These are phyloP conservation scores for Phlebopus sp. DNA, from an alignment of 1,284 basidiomycete species.

Conservation along the genomic window DNA sequence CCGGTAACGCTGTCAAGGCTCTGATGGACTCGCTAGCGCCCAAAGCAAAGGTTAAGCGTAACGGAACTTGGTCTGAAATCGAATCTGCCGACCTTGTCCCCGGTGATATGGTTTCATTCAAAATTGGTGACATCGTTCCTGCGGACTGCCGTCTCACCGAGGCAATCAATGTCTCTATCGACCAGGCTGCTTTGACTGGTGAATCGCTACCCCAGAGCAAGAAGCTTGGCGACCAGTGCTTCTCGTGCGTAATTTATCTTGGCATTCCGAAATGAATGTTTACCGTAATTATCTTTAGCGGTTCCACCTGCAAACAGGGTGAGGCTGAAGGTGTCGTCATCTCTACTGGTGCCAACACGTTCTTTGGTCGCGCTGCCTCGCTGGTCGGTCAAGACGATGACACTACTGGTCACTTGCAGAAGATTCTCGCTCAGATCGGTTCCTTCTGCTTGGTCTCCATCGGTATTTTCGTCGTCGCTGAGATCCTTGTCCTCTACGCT, in stretches of 20 bases:
- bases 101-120: conserved; percentile 94
- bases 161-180: conserved; percentile 93
- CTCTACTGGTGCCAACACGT: conserved; percentile 93
- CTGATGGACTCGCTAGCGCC: conserved; percentile 99
- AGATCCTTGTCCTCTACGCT: conserved; percentile 87
- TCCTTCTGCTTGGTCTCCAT: conserved; percentile 94
- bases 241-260: conserved; percentile 65
- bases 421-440: conserved; percentile 95
- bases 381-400: conserved; percentile 96
- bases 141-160: conserved; percentile 95
- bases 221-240: conserved; percentile 92
- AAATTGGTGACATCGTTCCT: conserved; percentile 96
- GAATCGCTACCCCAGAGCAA: conserved; percentile 92
- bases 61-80: conserved; percentile 82
- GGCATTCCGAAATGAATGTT: background rate
- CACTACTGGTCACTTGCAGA: conserved; percentile 95
- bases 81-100: conserved; percentile 88
- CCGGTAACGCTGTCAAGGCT: conserved; percentile 98
- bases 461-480: conserved; percentile 88
- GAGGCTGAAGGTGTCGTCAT: conserved; percentile 97
- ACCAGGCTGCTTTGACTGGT: conserved; percentile 95
- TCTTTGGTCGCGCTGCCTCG: conserved; percentile 94
- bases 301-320: conserved; percentile 96
- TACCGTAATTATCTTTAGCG: conserved; percentile 43
- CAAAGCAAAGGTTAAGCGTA: conserved; percentile 90